A percentile compares a stretch with the other conserved stretches of the same genome.
phyloP scores from a whole-genome alignment of 306 rosid species.

The Pyrus communis region DNA sequence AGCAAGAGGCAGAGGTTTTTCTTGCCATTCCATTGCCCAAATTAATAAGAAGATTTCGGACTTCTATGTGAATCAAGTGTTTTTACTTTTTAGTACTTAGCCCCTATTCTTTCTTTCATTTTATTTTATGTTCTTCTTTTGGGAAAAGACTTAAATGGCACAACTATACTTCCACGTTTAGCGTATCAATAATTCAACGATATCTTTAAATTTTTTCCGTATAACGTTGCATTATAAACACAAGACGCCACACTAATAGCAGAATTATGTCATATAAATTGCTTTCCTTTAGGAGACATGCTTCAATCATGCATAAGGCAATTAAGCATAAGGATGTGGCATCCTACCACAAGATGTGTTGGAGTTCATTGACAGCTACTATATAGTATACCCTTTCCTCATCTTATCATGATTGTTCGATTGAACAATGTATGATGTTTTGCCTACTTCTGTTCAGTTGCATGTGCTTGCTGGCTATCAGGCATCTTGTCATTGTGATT shows the following conservation, averaged over 20 bases:
- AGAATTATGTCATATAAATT: no score
- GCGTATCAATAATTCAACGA: no score
- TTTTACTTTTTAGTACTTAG: neutral
- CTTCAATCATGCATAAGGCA: constrained; percentile 11
- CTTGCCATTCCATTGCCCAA: constrained; percentile 53
- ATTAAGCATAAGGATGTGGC: neutral
- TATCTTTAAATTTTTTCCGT: fast-evolving
- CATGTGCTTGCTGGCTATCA: neutral
- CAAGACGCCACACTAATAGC: no score
- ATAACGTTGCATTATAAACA: no score
- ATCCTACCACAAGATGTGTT: neutral
- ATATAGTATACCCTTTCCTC: neutral
- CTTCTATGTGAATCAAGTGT: neutral
- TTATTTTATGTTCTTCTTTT: neutral
- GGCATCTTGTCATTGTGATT: neutral
- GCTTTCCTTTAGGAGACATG: neutral
- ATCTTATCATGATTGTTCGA: no score
- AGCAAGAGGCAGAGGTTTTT: constrained; percentile 98
- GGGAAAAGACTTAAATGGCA: neutral
- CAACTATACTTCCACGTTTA: no score
- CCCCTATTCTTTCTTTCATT: neutral
- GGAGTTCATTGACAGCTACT: neutral
- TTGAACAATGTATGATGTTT: neutral
- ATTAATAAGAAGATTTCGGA: constrained; percentile 9
- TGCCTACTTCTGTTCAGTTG: neutral